Base-by-base conservation (phyloP, 805 yeast species). In the Teunomyces atbi region DNA sequence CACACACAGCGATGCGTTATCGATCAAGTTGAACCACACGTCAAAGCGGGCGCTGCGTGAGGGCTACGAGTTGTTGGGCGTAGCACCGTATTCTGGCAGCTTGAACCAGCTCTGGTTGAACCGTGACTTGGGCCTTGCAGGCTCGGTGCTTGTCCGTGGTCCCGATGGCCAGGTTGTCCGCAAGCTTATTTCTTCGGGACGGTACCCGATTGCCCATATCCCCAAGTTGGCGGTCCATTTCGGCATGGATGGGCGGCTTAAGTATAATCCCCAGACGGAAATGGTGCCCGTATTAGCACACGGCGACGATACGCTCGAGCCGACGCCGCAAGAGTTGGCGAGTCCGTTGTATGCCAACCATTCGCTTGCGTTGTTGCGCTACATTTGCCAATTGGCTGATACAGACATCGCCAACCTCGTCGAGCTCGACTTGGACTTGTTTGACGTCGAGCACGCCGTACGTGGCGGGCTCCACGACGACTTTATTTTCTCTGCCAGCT, bases 41-140 rank as follows among this genome's bases (percentile, higher is more conserved):
- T 58, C 67, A 7, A 60, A 62, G 28, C 27, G 18, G 4, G 18
- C 44, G 2, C 45, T 48, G 21, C 59, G 57, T 3, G 60, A 60
- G 32, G 74, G 73, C 4, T 72, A 68, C 50, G 65, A 67, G 15
- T 44, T 62, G 16, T 56, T 72, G 27, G 74, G 74, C 1, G 74
- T 71, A 11, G 74, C 74, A 6, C 66, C 68, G 5, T 72, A 72
- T 47, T 67, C 74, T 1, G 74, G 75, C 2, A 53, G 65, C 1
- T 55, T 69, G 27, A 61, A 57, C 30, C 55, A 59, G 28, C 44
- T 64, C 4, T 71, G 76, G 76, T 58, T 68, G 47, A 72, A 69
- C 49, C 54, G 77, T 44, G 77, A 72, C 48, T 63, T 72, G 50
- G 76, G 74, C 3, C 51, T 72, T 32, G 76, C 73, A 4, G 77